phyloP scores from a whole-genome alignment of 495 filamentous ascomycete genomes.

The Neurospora tetraspora region DNA sequence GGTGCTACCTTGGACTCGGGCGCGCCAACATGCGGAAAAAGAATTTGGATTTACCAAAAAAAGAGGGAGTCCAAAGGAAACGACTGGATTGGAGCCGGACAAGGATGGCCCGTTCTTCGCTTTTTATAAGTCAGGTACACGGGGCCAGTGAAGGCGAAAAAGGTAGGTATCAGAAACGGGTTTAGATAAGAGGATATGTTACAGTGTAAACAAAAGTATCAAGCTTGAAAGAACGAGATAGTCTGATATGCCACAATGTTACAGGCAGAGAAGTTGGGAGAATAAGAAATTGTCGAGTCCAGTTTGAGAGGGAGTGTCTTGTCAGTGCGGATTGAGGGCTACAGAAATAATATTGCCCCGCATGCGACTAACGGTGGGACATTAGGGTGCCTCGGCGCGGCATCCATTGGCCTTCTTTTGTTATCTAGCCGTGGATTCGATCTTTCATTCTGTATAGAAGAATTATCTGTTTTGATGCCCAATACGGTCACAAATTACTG shows the following conservation, averaged over 20 bases:
- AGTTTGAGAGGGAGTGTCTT: neutral
- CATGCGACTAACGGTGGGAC: neutral
- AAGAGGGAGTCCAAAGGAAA: neutral
- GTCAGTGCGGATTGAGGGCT: neutral
- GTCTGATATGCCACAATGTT: neutral
- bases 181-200: neutral
- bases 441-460: neutral
- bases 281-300: neutral
- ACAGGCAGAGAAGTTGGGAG: neutral
- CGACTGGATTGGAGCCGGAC: neutral
- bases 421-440: neutral
- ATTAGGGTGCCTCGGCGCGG: neutral
- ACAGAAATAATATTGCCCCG: neutral
- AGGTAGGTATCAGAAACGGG: neutral
- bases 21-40: slow-evolving; percentile 6
- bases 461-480: neutral
- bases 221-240: neutral
- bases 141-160: neutral
- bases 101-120: neutral
- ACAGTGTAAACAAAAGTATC: neutral
- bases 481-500: neutral
- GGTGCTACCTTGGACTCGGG: slow-evolving; percentile 8
- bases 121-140: neutral
- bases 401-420: neutral
- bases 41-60: neutral